These are phyloP conservation scores for Trametes punicea DNA, from an alignment of 768 basidiomycete genomes.

Conservation along the genomic window DNA sequence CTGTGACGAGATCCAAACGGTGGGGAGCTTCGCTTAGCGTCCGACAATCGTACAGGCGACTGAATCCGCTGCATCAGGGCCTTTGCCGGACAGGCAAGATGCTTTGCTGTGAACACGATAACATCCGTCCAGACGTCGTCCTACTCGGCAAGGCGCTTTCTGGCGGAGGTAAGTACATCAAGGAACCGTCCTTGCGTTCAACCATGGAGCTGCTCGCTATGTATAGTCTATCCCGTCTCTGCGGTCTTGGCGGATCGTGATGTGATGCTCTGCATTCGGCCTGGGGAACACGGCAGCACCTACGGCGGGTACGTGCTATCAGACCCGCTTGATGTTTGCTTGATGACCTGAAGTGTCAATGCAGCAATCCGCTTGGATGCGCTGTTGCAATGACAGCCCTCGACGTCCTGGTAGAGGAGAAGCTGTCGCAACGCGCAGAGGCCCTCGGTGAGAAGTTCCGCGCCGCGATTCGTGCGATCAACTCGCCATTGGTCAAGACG, in stretches of 20 bases:
- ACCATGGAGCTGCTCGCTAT: not conserved
- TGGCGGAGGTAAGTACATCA: constrained; percentile 67
- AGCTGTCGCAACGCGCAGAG: constrained; percentile 77
- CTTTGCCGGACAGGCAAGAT: constrained; percentile 92
- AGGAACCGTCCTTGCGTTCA: not conserved
- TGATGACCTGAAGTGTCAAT: not conserved
- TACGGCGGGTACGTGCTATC: constrained; percentile 78
- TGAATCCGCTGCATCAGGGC: constrained; percentile 47
- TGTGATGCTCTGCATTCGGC: constrained; percentile 92
- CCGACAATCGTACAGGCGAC: not conserved
- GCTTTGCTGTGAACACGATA: constrained; percentile 86
- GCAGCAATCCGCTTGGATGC: constrained; percentile 89
- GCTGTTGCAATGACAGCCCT: constrained; percentile 95
- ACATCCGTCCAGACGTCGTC: constrained; percentile 86
- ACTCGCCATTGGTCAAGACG: constrained; percentile 66
- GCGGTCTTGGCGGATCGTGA: constrained; percentile 88
- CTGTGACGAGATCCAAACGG: constrained; percentile 98
- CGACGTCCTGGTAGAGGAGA: constrained; percentile 85
- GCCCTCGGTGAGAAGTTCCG: constrained; percentile 83
- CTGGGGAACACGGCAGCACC: constrained; percentile 95
- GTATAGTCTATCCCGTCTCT: constrained; percentile 91
- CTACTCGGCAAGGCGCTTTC: constrained; percentile 96
- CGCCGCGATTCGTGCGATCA: constrained; percentile 50
- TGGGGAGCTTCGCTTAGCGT: constrained; percentile 29
- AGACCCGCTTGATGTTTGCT: not conserved